Base-by-base conservation (phyloP, 495 filamentous ascomycete genomes). In the Haplographium delicatum region DNA sequence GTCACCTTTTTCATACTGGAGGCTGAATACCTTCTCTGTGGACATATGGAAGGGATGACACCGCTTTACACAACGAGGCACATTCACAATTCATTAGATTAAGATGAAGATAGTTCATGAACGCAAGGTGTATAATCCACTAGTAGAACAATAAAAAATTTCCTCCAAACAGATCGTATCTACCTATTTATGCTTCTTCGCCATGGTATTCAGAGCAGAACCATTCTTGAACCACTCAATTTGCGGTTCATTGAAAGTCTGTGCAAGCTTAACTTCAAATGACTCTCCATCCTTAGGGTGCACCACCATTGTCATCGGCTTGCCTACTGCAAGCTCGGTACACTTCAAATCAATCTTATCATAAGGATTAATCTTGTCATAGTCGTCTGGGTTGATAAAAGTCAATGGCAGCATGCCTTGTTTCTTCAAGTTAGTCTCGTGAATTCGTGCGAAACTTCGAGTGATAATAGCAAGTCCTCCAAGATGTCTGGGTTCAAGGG, bases 351-450 rank as follows among this genome's bases (percentile, higher is more conserved):
- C 88, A 58, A 96, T 81, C 72, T 84, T 91, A 79, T 96, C 94
- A 24, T 90, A 83, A 55, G 89, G 88, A 64, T 86, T 78, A 73
- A 98, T 95, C 77, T 86, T 93, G 68, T 98, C 93, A 71, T 98
- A 98, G 71, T 98, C 93, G 65, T 83, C 94, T 22, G 94, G 93
- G 64, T 96, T 83, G 45, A 80, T 66, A 74, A 98, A 98, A 58
- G 90, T 96, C 43, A 98, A 79, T 62, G 93, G 93, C 73, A 98
- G 88, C 89, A 98, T 93, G 75, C 93, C 93, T 81, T 98, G 93
- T 84, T 98, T 98, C 88, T 98, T 98, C 75, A 98, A 73, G 81
- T 98, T 98, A 75, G 93, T 98, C 78, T 98, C 93, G 80, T 98
- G 93, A 66, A 98, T 98, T 86, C 93, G 94, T 63, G 93, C 93